Percentiles rank a stretch among this genome's conserved stretches.
Evolutionary conservation across 2,329 filamentous ascomycete genomes (phyloP).

Genomic region (Trichoderma gracile): DNA sequence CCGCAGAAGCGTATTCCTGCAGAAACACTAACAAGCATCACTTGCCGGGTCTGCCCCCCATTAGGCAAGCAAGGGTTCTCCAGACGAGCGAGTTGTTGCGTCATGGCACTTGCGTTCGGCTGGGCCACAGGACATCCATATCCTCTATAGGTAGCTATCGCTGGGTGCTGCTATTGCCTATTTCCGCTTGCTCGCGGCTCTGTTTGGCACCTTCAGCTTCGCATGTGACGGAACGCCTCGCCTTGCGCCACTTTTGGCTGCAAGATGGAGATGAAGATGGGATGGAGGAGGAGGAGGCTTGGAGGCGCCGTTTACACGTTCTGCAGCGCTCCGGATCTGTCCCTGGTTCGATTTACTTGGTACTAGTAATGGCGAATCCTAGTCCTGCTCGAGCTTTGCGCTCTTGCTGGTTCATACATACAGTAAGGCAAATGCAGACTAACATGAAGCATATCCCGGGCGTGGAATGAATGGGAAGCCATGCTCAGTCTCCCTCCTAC

Average conservation of each 20-base stretch:
- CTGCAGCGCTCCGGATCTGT: too few relatives aligned
- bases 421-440: too few relatives aligned
- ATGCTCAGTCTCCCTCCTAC: too few relatives aligned
- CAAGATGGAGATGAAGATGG: background rate
- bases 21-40: too few relatives aligned
- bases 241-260: background rate
- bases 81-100: conserved; percentile 8
- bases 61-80: conserved; percentile 2
- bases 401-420: too few relatives aligned
- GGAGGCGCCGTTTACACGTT: too few relatives aligned
- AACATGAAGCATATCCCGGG: background rate
- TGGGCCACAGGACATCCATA: background rate
- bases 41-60: background rate
- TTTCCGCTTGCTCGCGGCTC: conserved; percentile 7
- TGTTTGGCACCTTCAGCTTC: conserved; percentile 21
- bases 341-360: too few relatives aligned
- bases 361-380: too few relatives aligned
- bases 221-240: conserved; percentile 12
- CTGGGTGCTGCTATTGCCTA: conserved; percentile 10
- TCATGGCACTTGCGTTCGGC: conserved; percentile 9
- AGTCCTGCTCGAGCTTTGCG: too few relatives aligned
- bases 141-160: too few relatives aligned
- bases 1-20: background rate
- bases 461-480: background rate
- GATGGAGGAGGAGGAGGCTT: background rate